Evolutionary conservation across 2,329 filamentous ascomycete species (phyloP), one percentile per base, ranked within the genome.

Genomic region (Fusarium siculi): DNA sequence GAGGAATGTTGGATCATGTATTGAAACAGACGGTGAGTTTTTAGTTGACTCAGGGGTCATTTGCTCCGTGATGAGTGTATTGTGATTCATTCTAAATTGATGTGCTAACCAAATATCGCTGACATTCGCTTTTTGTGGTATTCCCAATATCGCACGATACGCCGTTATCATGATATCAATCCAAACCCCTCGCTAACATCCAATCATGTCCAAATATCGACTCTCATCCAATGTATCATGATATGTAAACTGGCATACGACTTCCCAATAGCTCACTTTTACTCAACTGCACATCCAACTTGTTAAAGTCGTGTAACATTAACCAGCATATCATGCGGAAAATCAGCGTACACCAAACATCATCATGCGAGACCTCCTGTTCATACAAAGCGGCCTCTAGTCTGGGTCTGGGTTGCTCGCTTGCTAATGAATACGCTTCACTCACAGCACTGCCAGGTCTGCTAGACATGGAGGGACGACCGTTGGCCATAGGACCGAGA

Each of bases 291-390:
- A 86, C 81, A 62, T 90, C 88, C 66, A 84, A 82, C 75, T 86
- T 87, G 76, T 88, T 82, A 58, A 90, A 89, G 72, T 90, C 87
- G 73, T 90, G 87, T 68, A 90, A 78, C 79, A 87, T 82, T 58
- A 89, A 78, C 88, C 87, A 89, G 76, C 87, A 89, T 30, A 89
- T 81, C 88, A 89, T 90, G 32, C 87, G 80, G 69, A 89, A 87
- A 8, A 89, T 82, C 23, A 90, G 79, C 12, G 85, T 85, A 72
- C 86, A 87, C 87, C 87, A 89, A n/a, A 88, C 84, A 12, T 84
- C 82, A 47, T 83, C 81, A 47, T 81, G 78, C n/a, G 77, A 77
- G 18, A 77, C 78, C 9, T 68, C 60, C 55, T 78, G 65, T 5
- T 74, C 61, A 14, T 76, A 74, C 42, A 81, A 71, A 16, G 73